Conservation (phyloP, 495 filamentous ascomycete species). For the Penicillium dipodomyicola region DNA sequence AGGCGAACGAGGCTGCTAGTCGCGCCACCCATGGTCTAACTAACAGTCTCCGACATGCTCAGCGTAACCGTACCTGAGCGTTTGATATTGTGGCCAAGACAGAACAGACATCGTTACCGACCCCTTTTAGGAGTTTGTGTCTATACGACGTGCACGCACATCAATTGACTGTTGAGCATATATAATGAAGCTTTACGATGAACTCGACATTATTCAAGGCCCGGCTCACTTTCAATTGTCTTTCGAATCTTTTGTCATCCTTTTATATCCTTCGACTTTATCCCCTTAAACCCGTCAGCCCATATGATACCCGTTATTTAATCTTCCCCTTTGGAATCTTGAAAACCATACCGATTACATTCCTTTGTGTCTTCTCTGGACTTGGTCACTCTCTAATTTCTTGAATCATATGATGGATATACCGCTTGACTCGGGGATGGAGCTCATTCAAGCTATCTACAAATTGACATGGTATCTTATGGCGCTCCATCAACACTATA, state of each 20-base stretch:
- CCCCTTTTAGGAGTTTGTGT: not conserved
- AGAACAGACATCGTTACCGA: not conserved
- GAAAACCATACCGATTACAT: not conserved
- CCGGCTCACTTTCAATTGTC: not conserved
- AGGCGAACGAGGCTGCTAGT: slow-evolving; percentile 16
- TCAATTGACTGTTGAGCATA: not conserved
- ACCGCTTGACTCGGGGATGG: not conserved
- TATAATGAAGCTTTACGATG: not conserved
- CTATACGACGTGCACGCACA: not conserved
- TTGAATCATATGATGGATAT: not conserved
- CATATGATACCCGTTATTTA: slow-evolving; percentile 4
- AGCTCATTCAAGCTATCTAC: not conserved
- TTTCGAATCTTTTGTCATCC: not conserved
- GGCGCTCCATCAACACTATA: not conserved
- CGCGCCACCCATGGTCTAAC: slow-evolving; percentile 15
- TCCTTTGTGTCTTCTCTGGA: not conserved
- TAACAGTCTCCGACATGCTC: not conserved
- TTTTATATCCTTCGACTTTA: not conserved
- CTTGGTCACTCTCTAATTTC: no score
- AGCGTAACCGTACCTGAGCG: not conserved
- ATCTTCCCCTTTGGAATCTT: not conserved
- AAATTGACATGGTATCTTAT: not conserved
- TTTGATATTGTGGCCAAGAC: no score
- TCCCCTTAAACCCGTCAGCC: not conserved
- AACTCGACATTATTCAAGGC: not conserved